Base-by-base conservation (phyloP, 2,329 filamentous ascomycete genomes). In the Huntiella moniliformis region DNA sequence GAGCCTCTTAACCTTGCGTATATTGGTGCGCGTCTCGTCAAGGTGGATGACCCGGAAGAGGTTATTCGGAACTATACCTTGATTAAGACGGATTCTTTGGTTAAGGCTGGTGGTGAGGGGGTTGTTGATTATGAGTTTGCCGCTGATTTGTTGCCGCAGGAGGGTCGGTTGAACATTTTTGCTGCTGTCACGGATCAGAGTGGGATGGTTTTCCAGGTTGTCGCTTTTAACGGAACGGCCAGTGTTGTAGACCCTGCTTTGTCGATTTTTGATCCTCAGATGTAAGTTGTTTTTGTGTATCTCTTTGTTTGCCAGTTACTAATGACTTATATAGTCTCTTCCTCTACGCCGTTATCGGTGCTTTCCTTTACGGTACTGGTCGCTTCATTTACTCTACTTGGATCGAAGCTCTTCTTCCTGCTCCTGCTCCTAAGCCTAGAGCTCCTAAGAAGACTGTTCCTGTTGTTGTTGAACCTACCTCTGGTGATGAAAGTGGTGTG, bases 361-460 rank as follows among this genome's bases (percentile, higher is more conserved):
- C 72, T 51, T 74, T 71, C 52, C 92, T 93, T 60, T 76, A 66
- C 53, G 86, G 82, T 51, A 85, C 79, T 45, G 74, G 81, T 60
- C 95, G 88, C 76, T 94, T 94, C 64, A 85, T 95, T 67, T 98
- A 98, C 75, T 91, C 81, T 69, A 93, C 88, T 57, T 96, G 88
- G 86, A 82, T 98, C 64, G 83, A 86, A 57, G 79, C 86, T 11
- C 82, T 98, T 60, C 94, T 96, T 71, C 88, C 91, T 42, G 43
- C 44, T 13, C 38, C 47, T 2, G 85, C 94, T 70, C 78, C 80
- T 54, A 82, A 85, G 68, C 75, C 77, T 52, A 67, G 71, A 36
- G 76, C 77, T 59, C 62, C 63, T 55, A 83, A 82, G 70, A 81
- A 82, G 66, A 67, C 69, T 51, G 73, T 79, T 35, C 69, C 72